A percentile compares a stretch with the other conserved stretches of the same genome.
These are phyloP conservation scores for Chrysosporium keratinophilum DNA, from an alignment of 2,329 filamentous ascomycete species.

Conservation along the genomic window DNA sequence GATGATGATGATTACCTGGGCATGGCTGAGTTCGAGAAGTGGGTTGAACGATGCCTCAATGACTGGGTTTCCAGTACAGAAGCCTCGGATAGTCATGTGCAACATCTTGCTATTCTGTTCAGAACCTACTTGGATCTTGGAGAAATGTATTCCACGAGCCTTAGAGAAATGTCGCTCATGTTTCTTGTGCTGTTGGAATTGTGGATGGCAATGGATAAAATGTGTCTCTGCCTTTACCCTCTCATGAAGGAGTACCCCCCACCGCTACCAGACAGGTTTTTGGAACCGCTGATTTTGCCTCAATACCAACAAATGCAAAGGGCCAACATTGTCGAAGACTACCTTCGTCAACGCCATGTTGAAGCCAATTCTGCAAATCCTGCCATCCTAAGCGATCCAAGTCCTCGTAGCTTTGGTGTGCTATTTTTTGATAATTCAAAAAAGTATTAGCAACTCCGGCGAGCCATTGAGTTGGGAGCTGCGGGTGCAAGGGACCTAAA, in stretches of 20 bases:
- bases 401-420: constrained; percentile 38
- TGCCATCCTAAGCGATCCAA: constrained; percentile 30
- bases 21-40: constrained; percentile 11
- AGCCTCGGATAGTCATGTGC: neutral
- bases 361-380: constrained; percentile 17
- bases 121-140: neutral
- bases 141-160: constrained; percentile 17
- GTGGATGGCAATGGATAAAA: constrained; percentile 49
- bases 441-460: constrained; percentile 30
- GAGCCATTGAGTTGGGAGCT: constrained; percentile 35
- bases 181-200: constrained; percentile 47
- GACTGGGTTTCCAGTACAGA: constrained; percentile 1
- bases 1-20: neutral
- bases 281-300: constrained; percentile 40
- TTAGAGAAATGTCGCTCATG: constrained; percentile 45
- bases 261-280: constrained; percentile 32
- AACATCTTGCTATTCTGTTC: neutral
- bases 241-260: constrained; percentile 41
- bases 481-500: constrained; percentile 28
- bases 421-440: constrained; percentile 40
- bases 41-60: constrained; percentile 9
- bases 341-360: constrained; percentile 33
- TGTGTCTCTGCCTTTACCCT: constrained; percentile 30
- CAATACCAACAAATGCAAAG: constrained; percentile 38
- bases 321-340: constrained; percentile 39